phyloP scores from a whole-genome alignment of 2,329 filamentous ascomycete species.

The Gnomoniopsis smithogilvyi region DNA sequence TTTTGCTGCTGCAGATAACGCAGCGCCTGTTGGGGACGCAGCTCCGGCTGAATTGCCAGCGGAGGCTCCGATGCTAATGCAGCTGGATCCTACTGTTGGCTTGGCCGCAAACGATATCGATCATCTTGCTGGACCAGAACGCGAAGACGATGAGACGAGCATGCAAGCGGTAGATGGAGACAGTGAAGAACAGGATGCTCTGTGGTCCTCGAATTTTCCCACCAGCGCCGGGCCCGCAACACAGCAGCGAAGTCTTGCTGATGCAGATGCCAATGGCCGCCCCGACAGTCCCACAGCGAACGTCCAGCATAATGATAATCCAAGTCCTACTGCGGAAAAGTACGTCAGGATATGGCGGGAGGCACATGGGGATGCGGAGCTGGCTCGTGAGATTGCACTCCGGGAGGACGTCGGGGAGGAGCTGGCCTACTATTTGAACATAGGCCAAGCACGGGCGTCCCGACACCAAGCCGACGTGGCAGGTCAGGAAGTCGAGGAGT shows the following conservation, averaged over 20 bases:
- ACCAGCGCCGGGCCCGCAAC: background rate
- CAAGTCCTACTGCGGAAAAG: conserved; percentile 18
- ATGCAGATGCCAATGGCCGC: background rate
- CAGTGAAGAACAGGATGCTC: background rate
- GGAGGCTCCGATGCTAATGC: background rate
- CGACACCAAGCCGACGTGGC: conserved; percentile 13
- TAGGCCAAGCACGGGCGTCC: conserved; percentile 39
- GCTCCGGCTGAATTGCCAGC: background rate
- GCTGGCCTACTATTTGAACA: conserved; percentile 56
- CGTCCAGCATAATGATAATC: conserved; percentile 20
- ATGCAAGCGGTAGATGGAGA: conserved; percentile 2
- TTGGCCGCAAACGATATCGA: conserved; percentile 7
- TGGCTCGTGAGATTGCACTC: conserved; percentile 58
- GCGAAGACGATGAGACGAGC: conserved; percentile 3
- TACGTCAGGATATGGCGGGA: conserved; percentile 56
- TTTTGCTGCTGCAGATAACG: conserved; percentile 41
- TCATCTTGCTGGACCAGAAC: conserved; percentile 7
- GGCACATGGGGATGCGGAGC: conserved; percentile 56
- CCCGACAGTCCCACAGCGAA: conserved; percentile 28
- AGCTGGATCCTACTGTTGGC: background rate
- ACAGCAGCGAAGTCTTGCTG: background rate
- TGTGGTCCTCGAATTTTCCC: background rate
- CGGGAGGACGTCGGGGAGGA: conserved; percentile 57
- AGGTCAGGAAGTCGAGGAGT: conserved; percentile 3
- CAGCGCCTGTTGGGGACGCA: conserved; percentile 7